Evolutionary conservation across 2,329 filamentous ascomycete genomes (phyloP).

Genomic region (Alternaria sp.): DNA sequence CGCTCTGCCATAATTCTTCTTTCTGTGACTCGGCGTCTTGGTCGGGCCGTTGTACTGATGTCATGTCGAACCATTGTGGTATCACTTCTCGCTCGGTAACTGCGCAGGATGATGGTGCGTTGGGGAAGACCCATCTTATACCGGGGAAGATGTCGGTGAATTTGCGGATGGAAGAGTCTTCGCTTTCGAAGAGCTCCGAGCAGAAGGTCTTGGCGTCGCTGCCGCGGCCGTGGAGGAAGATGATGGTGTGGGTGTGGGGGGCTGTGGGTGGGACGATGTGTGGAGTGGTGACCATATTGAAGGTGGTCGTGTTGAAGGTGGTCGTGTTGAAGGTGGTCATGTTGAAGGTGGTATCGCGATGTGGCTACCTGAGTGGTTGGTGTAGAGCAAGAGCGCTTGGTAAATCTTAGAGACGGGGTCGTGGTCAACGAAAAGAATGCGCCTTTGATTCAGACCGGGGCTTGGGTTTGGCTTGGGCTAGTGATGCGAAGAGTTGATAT

Average conservation of each 20-base stretch:
- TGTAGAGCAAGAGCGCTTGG: too few relatives aligned
- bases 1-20: constrained; percentile 50
- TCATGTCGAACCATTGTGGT: constrained; percentile 60
- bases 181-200: constrained; percentile 48
- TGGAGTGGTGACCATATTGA: neutral
- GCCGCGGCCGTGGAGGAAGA: constrained; percentile 57
- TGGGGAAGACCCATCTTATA: constrained; percentile 57
- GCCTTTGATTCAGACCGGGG: neutral
- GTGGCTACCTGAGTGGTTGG: too few relatives aligned
- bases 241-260: constrained; percentile 54
- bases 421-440: too few relatives aligned
- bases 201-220: constrained; percentile 49
- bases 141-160: constrained; percentile 49
- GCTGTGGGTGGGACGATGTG: constrained; percentile 6
- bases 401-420: too few relatives aligned
- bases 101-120: constrained; percentile 43
- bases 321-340: neutral
- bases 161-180: constrained; percentile 25
- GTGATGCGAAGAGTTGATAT: neutral
- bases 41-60: constrained; percentile 50
- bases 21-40: constrained; percentile 53
- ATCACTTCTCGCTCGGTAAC: constrained; percentile 26
- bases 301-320: neutral
- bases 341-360: neutral
- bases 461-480: neutral